Evolutionary conservation across 1,284 basidiomycete genomes (phyloP), one percentile per base, ranked within the genome.

Genomic region (Lentinus polychrous): DNA sequence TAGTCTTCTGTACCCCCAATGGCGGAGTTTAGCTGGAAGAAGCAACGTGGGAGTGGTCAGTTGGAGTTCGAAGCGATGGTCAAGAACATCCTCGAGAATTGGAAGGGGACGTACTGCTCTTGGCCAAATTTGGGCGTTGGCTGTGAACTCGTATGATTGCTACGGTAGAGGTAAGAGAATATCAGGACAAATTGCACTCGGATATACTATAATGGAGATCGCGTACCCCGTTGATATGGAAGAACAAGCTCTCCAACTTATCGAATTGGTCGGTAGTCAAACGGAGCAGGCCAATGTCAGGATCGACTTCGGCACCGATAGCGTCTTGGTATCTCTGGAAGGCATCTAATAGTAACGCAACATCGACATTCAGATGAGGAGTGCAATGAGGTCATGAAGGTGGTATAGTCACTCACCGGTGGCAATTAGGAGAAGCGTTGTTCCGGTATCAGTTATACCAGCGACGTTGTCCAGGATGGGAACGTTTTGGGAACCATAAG

Each of bases 111-210:
- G 10, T 35, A 48, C 46, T 15, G 38, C 38, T 10, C 46, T 18
- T 6, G 46, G 46, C 72, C 73, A 80, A 52, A 77, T 69, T 65
- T 79, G 78, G 2, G 76, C 77, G 49, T 79, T 75, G 2, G 75
- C 59, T 3, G 73, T 76, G 45, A 79, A 61, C 57, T 73, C 69
- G 52, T 69, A 73, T 2, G 41, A 50, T 34, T 34, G 10, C 39
- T 40, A 23, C 18, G 39, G 8, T 18, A 18, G 12, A 11, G 23
- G 8, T 24, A 14, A 4, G 24, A 27, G 42, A 27, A 24, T 15
- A 43, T 43, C 27, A 27, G 27, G 10, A 4, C 27, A 10, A n/a
- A n/a, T n/a, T n/a, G 23, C 33, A 8, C 22, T 7, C 18, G 7
- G 8, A 15, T 15, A 4, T 4, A 39, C n/a, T 1, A 18, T 27